Base-by-base conservation (phyloP, 208 protist genomes). In the Naegleria gruberi region DNA sequence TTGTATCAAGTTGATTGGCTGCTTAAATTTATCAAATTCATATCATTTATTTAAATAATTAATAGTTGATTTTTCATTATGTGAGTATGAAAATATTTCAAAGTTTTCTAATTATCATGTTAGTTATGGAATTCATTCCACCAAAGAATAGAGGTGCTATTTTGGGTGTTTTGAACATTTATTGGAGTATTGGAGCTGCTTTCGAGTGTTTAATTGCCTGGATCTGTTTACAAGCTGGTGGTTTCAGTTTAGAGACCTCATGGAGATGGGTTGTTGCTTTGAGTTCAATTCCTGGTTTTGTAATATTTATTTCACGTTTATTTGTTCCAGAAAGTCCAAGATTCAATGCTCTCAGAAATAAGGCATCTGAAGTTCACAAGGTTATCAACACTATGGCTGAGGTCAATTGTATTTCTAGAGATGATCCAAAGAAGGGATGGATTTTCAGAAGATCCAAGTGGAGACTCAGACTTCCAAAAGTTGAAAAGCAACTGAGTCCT, bases 51-150 rank as follows among this genome's bases (percentile, higher is more conserved):
- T 15, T 19, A 19, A 15, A 55, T 55, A 19, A 55, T 55, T 55
- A 19, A 55, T 55, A 19, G 8, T 15, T 55, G 46, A 55, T 5
- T 55, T 55, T 55, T 5, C 46, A 5, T 55, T 5, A 55, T 55
- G 15, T 15, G 8, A 5, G 8, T 55, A 55, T 19, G 5, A 55
- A 5, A 55, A 55, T 19, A 55, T 55, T 19, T 10, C 51, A 19
- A 65, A 30, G 51, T 10, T 65, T 65, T 23, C 51, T 65, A 46
- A 19, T 47, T 41, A 86, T 86, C 34, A 34, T 42, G 2, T 34
- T 86, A 15, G 46, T 86, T 7, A n/a, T 86, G 34, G 82, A 86
- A 47, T 86, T 51, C 51, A 47, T n/a, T 51, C 82, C 82, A 30
- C 8, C 43, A 30, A 86, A 86, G 12, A n/a, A 47, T 44, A 65